Evolutionary conservation across 1,284 basidiomycete genomes (phyloP).

Genomic region (Cryptococcus maquisensis): DNA sequence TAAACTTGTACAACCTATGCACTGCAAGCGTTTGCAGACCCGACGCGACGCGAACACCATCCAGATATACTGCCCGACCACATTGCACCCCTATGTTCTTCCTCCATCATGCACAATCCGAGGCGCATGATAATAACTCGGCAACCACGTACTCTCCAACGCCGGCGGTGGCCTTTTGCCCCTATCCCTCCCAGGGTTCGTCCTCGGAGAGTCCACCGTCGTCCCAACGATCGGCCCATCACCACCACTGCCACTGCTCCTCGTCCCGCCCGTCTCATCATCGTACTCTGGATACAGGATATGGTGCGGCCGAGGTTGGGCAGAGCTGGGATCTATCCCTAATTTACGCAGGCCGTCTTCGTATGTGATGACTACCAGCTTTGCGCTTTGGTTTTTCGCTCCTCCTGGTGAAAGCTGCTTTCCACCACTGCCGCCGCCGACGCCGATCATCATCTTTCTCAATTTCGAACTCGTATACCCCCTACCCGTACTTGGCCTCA

Average conservation of each 20-base stretch:
- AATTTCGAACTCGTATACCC: conserved; percentile 1
- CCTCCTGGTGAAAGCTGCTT: not conserved
- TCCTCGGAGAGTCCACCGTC: conserved; percentile 4
- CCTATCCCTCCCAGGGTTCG: not conserved
- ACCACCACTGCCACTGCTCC: not conserved
- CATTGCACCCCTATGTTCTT: not conserved
- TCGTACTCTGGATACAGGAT: conserved; percentile 5
- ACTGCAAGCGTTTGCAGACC: too few relatives aligned
- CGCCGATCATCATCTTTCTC: not conserved
- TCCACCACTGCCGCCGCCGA: not conserved
- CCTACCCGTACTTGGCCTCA: conserved; percentile 10
- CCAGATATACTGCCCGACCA: not conserved
- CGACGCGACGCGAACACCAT: not conserved
- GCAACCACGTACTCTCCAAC: conserved; percentile 16
- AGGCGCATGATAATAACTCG: conserved; percentile 21
- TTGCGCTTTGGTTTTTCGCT: conserved; percentile 2
- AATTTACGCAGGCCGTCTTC: conserved; percentile 25
- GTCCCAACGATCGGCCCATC: too few relatives aligned
- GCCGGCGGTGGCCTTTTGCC: not conserved
- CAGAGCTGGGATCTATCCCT: conserved; percentile 7
- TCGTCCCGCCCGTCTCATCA: not conserved
- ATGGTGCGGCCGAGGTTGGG: conserved; percentile 6
- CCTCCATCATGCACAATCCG: not conserved
- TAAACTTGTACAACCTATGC: too few relatives aligned
- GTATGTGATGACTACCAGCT: conserved; percentile 24